Evolutionary conservation across 495 filamentous ascomycete genomes (phyloP), one percentile per base, ranked within the genome.

Genomic region (Daldinia decipiens): DNA sequence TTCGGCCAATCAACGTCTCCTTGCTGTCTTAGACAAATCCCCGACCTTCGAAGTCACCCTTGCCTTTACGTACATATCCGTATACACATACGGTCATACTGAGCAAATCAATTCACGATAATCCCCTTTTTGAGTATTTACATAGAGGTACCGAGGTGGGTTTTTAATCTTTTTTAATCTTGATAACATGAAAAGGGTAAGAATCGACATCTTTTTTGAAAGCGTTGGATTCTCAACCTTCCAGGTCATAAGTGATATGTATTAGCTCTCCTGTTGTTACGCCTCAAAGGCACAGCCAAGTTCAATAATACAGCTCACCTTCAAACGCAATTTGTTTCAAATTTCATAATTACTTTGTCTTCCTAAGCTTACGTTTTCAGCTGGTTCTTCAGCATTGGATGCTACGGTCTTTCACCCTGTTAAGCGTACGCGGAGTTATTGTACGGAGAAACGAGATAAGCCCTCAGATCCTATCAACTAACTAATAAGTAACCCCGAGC

Each of bases 241-340:
- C 17, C 43, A 4, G 2, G 19, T 47, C 43, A 47, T 47, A 17
- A 5, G 9, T 26, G 17, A 51, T 51, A 29, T 52, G 26, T 51
- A 29, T 52, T 27, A 51, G 17, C 7, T 39, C 27, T 53, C 34
- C 15, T 38, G 31, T 13, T 31, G 27, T 38, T 24, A 27, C 51
- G 31, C 26, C 36, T 15, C 11, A 43, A 12, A 34, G 31, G 31
- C 27, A 59, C 45, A 36, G 24, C n/a, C 29, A 47, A 45, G 5
- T 38, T 36, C 17, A 19, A 59, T 54, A 9, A 7, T 43, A 24
- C 21, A 47, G 39, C 39, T 24, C 19, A 27, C 29, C 50, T 57
- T 51, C 51, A 68, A 68, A 68, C 58, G 31, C 31, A 40, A 21
- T 27, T 38, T 31, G 58, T 68, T 68, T 68, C 65, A 68, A 62